Percentiles rank a stretch among this genome's conserved stretches.
Evolutionary conservation across 352 stramenopile species (phyloP).

Genomic region (Globisporangium nagaii): DNA sequence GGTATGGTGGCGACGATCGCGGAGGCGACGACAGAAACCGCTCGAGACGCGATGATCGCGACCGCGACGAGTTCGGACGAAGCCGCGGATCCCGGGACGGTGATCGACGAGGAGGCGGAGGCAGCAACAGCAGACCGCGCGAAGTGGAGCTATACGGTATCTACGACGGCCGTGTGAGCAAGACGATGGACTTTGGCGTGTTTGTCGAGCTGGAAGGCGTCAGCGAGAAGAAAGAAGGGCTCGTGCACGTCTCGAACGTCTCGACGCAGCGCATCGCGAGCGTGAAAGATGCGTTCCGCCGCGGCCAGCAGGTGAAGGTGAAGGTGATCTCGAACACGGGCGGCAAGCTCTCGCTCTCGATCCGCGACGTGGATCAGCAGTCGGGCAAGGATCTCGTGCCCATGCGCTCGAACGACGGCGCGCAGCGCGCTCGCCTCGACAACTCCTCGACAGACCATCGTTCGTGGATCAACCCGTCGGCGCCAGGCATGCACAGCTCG

Average conservation of each 20-base stretch:
- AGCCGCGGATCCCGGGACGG: conserved; percentile 3
- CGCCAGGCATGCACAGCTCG: conserved; percentile 67
- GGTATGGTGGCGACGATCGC: conserved; percentile 15
- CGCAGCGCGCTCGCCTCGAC: conserved; percentile 45
- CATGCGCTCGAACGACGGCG: conserved; percentile 68
- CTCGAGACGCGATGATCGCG: conserved; percentile 22
- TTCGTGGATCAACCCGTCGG: conserved; percentile 84
- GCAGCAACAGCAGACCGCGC: conserved; percentile 15
- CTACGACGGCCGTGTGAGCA: conserved; percentile 91
- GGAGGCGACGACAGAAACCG: conserved; percentile 19
- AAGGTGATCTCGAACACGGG: conserved; percentile 94
- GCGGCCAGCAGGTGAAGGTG: conserved; percentile 92
- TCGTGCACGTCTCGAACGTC: conserved; percentile 95
- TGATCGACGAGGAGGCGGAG: background rate
- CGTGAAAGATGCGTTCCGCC: conserved; percentile 82
- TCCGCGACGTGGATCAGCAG: conserved; percentile 97
- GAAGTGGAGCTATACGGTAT: conserved; percentile 91
- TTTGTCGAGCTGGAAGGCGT: conserved; percentile 92
- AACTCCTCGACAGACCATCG: conserved; percentile 45
- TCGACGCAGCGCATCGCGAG: conserved; percentile 82
- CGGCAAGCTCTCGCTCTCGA: conserved; percentile 90
- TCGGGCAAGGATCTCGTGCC: conserved; percentile 94
- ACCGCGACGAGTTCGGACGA: conserved; percentile 21
- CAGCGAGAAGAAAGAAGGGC: conserved; percentile 80
- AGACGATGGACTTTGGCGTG: conserved; percentile 96